Evolutionary conservation across 352 stramenopile genomes (phyloP), one percentile per base, ranked within the genome.

Genomic region (Pythium chondricola): DNA sequence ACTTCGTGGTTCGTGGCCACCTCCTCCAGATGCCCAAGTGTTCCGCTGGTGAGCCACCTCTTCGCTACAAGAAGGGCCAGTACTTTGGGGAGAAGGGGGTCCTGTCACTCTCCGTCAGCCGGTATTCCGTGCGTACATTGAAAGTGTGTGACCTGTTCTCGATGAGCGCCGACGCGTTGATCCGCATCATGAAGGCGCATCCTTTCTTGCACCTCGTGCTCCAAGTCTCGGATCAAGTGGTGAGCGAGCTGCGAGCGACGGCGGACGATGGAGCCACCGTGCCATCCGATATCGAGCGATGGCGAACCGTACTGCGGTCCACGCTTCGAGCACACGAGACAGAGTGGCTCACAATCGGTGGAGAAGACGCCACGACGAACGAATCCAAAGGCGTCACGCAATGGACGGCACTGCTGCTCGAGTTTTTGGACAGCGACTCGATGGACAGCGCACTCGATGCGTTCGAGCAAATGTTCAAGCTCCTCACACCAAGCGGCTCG

Each of bases 1-100:
- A 78, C 38, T 86, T 86, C 46, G 71, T 86, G 2, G 68, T 86
- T 6, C 61, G 61, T 13, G 74, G 74, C 0, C 59, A 71, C 21
- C 31, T 86, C 1, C 26, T 62, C 8, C 45, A 56, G 25, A 55
- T 17, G 9, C 58, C 52, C 6, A n/a, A 40, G 3, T 21, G 21
- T 2, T n/a, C 43, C 8, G 45, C 33, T n/a, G n/a, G n/a, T n/a
- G n/a, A n/a, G n/a, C n/a, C n/a, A n/a, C n/a, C n/a, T n/a, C n/a
- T n/a, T n/a, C 48, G 56, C 17, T 59, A 64, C 57, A 29, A 56
- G 0, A 68, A 59, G 22, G 75, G 73, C 1, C 49, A 77, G 36
- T 77, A 58, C 46, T 83, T 85, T 48, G 72, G 72, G 4, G 68
- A 82, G 11, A 67, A 62, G 3, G 71, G 65, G 3, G 45, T 85